A percentile compares a stretch with the other conserved stretches of the same genome.
These are phyloP conservation scores for Aquilaria agallochum DNA, from an alignment of 441 rosid genomes.

Conservation along the genomic window DNA sequence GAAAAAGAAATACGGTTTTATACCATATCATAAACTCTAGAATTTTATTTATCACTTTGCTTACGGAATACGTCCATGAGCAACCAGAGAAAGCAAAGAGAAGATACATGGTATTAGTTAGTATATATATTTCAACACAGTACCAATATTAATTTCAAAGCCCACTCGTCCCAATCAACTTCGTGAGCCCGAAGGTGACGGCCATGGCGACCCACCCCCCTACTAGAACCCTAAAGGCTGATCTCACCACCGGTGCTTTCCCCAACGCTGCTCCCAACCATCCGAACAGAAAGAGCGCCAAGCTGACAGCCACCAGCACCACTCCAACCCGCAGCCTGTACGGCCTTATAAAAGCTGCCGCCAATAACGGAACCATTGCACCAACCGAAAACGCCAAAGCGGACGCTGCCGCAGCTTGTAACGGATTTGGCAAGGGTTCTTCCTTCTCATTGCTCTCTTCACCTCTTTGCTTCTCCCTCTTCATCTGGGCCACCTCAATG, in stretches of 20 bases:
- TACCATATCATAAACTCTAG: too few species aligned
- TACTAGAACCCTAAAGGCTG: conserved; percentile 60
- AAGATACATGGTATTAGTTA: too few species aligned
- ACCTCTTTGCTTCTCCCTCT: conserved; percentile 30
- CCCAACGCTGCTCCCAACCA: conserved; percentile 77
- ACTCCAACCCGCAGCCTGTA: conserved; percentile 54
- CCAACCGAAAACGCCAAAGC: conserved; percentile 75
- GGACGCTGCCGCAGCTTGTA: conserved; percentile 79
- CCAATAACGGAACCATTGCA: conserved; percentile 73
- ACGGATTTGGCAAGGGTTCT: conserved; percentile 61
- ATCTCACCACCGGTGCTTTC: conserved; percentile 49
- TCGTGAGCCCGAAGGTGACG: conserved; percentile 77
- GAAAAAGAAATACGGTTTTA: too few species aligned
- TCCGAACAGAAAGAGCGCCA: conserved; percentile 61
- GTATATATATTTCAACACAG: too few species aligned
- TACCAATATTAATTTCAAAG: conserved; percentile 19
- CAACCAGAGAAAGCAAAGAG: too few species aligned
- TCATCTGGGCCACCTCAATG: conserved; percentile 66
- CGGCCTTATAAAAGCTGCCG: conserved; percentile 67
- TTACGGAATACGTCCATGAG: too few species aligned
- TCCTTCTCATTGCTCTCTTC: conserved; percentile 24
- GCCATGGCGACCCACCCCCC: conserved; percentile 98
- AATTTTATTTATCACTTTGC: too few species aligned
- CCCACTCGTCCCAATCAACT: conserved; percentile 59
- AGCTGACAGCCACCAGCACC: conserved; percentile 44